Percentiles rank a stretch among this genome's conserved stretches.
Evolutionary conservation across 768 basidiomycete species (phyloP).

Genomic region (Hemileccinum impolitum): DNA sequence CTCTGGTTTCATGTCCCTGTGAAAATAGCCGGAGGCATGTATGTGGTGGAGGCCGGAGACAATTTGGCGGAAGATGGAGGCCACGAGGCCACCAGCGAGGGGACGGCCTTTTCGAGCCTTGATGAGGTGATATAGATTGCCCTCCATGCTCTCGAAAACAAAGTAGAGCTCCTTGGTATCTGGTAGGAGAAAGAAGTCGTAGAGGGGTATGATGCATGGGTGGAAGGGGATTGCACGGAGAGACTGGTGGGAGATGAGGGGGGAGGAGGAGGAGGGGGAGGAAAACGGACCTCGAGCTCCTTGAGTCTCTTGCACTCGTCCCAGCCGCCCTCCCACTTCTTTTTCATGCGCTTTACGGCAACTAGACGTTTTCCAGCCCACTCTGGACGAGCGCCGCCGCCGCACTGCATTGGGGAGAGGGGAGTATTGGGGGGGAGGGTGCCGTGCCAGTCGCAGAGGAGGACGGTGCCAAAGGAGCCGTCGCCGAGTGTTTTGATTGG

Average conservation of each 20-base stretch:
- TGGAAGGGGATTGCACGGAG: slow-evolving; percentile 92
- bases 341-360: slow-evolving; percentile 98
- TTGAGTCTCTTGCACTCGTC: slow-evolving; percentile 93
- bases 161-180: slow-evolving; percentile 96
- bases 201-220: slow-evolving; percentile 96
- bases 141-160: slow-evolving; percentile 99
- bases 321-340: slow-evolving; percentile 97
- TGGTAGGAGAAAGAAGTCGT: slow-evolving; percentile 98
- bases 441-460: slow-evolving; percentile 99
- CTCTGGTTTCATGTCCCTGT: slow-evolving; percentile 99
- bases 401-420: slow-evolving; percentile 93
- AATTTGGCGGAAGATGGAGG: slow-evolving; percentile 92
- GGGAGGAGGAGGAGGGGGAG: slow-evolving; percentile 8
- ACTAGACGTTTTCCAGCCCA: slow-evolving; percentile 94
- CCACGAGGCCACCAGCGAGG: slow-evolving; percentile 94
- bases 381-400: slow-evolving; percentile 87
- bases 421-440: slow-evolving; percentile 88
- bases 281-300: slow-evolving; percentile 80
- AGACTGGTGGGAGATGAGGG: slow-evolving; percentile 53
- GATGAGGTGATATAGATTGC: slow-evolving; percentile 98
- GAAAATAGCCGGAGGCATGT: slow-evolving; percentile 91
- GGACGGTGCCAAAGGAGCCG: slow-evolving; percentile 97
- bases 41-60: slow-evolving; percentile 89
- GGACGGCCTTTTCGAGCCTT: slow-evolving; percentile 93
- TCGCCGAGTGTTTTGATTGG: slow-evolving; percentile 96